Base-by-base conservation (phyloP, 2,329 filamentous ascomycete species). In the Epichloe brachyelytri region DNA sequence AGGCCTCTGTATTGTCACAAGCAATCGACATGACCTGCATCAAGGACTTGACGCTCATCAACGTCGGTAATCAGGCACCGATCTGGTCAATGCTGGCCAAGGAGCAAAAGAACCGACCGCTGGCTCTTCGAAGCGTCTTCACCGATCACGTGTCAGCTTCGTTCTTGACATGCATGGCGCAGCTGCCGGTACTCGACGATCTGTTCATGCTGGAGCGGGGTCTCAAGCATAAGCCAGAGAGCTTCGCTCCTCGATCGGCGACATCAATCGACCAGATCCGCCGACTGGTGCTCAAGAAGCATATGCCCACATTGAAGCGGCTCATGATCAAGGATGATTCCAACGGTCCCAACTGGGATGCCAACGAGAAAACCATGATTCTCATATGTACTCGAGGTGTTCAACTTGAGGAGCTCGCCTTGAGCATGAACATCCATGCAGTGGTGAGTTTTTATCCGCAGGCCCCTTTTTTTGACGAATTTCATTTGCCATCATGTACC, bases 311-410 rank as follows among this genome's bases (percentile, higher is more conserved):
- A 1, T 63, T 85, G 17, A 74, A 71, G 59, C 69, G 76, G 11
- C 62, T 85, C 17, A 76, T 82, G 71, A 75, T 85, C 56, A 77
- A 78, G 58, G 80, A 83, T 56, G 71, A 79, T 47, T 62, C 64
- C 2, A 62, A 61, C 33, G 70, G 72, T 43, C 60, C 65, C 6
- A 64, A 66, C 5, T 85, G 82, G 82, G 79, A 82, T 58, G 57
- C 74, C 4, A 73, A 82, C 51, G 69, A 74, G 43, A 78, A 75
- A 60, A 72, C 76, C 0, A 71, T 77, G 51, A 64, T 73, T 50
- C 63, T 80, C n/a, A 68, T 82, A 4, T 79, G 77, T 57, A 68
- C 62, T 5, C 69, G 67, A 22, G 79, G 76, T 1, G 66, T 62
- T 44, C 58, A 64, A 14, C 66, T 83, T 5, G 68, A 77, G 56